These are phyloP conservation scores for Wickerhamomyces queroliae DNA, from an alignment of 805 yeast genomes.

Conservation along the genomic window DNA sequence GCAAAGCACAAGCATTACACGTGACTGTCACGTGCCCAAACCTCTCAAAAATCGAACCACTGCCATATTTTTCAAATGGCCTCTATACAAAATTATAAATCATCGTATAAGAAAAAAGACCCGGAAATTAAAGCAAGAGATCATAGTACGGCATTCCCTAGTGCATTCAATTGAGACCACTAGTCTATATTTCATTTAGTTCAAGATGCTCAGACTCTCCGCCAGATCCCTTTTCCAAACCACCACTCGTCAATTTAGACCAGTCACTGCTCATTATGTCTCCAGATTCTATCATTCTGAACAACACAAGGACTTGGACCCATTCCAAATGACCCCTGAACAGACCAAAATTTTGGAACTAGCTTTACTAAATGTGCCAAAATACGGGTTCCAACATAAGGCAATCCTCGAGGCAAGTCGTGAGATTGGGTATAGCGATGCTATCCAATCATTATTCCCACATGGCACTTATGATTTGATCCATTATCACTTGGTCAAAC, in stretches of 20 bases:
- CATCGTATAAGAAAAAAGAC: too few species aligned
- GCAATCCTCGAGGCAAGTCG: constrained; percentile 47
- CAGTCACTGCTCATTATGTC: background rate
- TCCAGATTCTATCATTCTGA: constrained; percentile 22
- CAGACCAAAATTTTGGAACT: constrained; percentile 35
- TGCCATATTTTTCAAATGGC: too few species aligned
- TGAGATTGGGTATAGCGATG: constrained; percentile 43
- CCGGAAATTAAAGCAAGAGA: too few species aligned
- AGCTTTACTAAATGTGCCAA: constrained; percentile 40
- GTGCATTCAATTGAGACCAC: too few species aligned
- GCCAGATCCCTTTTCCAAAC: background rate
- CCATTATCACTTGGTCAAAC: constrained; percentile 47
- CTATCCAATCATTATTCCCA: constrained; percentile 36
- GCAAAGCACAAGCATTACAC: too few species aligned
- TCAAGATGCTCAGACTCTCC: too few species aligned
- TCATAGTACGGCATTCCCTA: too few species aligned
- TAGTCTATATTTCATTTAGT: too few species aligned
- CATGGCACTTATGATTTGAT: constrained; percentile 47
- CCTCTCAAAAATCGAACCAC: too few species aligned
- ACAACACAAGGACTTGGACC: constrained; percentile 21
- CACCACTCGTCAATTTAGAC: background rate
- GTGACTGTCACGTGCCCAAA: too few species aligned
- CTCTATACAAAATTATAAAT: too few species aligned
- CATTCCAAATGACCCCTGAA: constrained; percentile 24
- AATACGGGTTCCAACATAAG: constrained; percentile 41